Conservation (phyloP, 495 filamentous ascomycete species). For the Aspergillus hancockii region DNA sequence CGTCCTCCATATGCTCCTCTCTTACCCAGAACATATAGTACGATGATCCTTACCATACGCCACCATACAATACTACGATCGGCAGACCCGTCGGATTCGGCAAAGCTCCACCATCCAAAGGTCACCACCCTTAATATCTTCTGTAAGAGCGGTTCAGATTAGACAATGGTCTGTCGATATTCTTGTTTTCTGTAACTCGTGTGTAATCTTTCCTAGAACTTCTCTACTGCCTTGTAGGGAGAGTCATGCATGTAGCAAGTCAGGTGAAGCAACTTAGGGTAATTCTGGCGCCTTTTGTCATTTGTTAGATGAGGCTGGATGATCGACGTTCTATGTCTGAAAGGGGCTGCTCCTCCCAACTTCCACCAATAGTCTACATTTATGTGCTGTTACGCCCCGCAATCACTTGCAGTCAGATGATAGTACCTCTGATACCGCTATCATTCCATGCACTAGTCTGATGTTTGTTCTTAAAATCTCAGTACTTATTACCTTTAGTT, state of each 20-base stretch:
- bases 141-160: not conserved
- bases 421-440: not conserved
- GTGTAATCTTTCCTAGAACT: not conserved
- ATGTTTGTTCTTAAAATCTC: not conserved
- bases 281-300: not conserved
- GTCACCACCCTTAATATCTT: not conserved
- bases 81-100: not conserved
- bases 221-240: not conserved
- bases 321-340: slow-evolving; percentile 18
- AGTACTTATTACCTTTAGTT: too few relatives aligned
- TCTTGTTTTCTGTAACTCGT: not conserved
- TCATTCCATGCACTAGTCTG: not conserved
- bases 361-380: not conserved
- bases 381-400: slow-evolving; percentile 17
- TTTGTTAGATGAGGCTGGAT: slow-evolving; percentile 3
- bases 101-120: not conserved
- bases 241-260: slow-evolving; percentile 5
- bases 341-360: slow-evolving; percentile 9
- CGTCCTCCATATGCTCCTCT: too few relatives aligned
- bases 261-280: slow-evolving; percentile 6
- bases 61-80: not conserved
- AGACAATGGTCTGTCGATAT: not conserved
- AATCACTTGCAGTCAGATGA: slow-evolving; percentile 23
- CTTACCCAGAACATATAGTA: not conserved
- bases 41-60: not conserved